A percentile compares a stretch with the other conserved stretches of the same genome.
Evolutionary conservation across 495 filamentous ascomycete genomes (phyloP).

Genomic region (Penicillium diatomitis): DNA sequence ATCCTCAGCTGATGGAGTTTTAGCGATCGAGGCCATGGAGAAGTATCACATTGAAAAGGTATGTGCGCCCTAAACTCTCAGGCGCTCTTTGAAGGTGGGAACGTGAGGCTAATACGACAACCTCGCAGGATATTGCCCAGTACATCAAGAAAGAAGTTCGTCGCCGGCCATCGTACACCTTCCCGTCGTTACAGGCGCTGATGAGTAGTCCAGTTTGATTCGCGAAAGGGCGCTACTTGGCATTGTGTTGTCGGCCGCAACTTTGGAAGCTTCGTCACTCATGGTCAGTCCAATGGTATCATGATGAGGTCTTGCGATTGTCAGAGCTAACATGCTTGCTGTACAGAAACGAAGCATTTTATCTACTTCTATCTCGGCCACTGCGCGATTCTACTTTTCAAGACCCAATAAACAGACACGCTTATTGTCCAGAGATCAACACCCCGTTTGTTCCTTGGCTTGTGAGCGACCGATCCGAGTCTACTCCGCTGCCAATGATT

Average conservation of each 20-base stretch:
- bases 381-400: slow-evolving; percentile 97
- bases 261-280: slow-evolving; percentile 98
- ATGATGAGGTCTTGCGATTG: too few species aligned
- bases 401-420: slow-evolving; percentile 66
- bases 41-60: slow-evolving; percentile 94
- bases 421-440: background rate
- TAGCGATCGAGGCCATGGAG: slow-evolving; percentile 87
- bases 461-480: too few species aligned
- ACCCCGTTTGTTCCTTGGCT: too few species aligned
- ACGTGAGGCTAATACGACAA: too few species aligned
- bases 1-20: slow-evolving; percentile 13
- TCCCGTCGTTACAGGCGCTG: slow-evolving; percentile 9
- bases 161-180: slow-evolving; percentile 2
- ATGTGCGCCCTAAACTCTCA: slow-evolving; percentile 6
- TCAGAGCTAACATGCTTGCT: slow-evolving; percentile 4
- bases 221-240: slow-evolving; percentile 89
- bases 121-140: slow-evolving; percentile 77
- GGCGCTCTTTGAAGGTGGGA: background rate
- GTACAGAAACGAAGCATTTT: slow-evolving; percentile 93
- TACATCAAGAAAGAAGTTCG: slow-evolving; percentile 92
- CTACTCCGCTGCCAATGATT: too few species aligned
- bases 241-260: slow-evolving; percentile 98
- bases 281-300: slow-evolving; percentile 51
- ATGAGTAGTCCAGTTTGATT: slow-evolving; percentile 59
- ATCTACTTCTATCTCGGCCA: slow-evolving; percentile 99